phyloP scores from a whole-genome alignment of 768 basidiomycete species.

The Amanita molliuscula region DNA sequence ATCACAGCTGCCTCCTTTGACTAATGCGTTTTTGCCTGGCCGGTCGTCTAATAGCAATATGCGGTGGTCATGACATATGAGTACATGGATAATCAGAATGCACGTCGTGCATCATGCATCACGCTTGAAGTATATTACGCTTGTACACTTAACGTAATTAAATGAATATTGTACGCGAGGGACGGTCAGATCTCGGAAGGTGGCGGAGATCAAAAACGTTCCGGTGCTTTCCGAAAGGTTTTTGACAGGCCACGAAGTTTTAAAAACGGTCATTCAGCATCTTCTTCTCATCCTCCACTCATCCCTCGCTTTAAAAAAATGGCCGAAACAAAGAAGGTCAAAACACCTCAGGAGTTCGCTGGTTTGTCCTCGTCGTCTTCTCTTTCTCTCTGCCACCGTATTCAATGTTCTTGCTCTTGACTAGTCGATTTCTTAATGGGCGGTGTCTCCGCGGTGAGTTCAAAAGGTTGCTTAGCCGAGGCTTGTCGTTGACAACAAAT shows the following conservation, averaged over 20 bases:
- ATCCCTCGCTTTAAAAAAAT: conserved; percentile 45
- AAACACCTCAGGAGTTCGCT: conserved; percentile 87
- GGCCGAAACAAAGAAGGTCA: conserved; percentile 77
- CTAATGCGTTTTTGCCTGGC: conserved; percentile 17
- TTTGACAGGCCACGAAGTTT: conserved; percentile 35
- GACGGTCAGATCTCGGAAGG: conserved; percentile 5
- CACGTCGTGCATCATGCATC: too few species aligned
- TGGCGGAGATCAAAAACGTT: conserved; percentile 32
- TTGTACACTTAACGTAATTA: conserved; percentile 1
- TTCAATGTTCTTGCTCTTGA: conserved; percentile 12
- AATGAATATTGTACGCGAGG: neutral
- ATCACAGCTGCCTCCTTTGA: conserved; percentile 6
- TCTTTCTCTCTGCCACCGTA: conserved; percentile 9
- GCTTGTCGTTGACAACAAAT: conserved; percentile 12
- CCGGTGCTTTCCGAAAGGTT: conserved; percentile 39
- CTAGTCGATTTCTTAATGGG: conserved; percentile 94
- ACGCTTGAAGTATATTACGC: neutral
- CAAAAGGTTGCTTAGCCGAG: neutral
- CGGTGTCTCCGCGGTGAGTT: conserved; percentile 81
- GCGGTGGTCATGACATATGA: conserved; percentile 11
- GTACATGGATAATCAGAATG: conserved; percentile 2
- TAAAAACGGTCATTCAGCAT: conserved; percentile 28
- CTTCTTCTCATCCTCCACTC: conserved; percentile 44
- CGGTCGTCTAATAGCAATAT: conserved; percentile 7
- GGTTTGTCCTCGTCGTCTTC: conserved; percentile 31